phyloP scores from a whole-genome alignment of 768 basidiomycete genomes.

The Suillus bovinus region DNA sequence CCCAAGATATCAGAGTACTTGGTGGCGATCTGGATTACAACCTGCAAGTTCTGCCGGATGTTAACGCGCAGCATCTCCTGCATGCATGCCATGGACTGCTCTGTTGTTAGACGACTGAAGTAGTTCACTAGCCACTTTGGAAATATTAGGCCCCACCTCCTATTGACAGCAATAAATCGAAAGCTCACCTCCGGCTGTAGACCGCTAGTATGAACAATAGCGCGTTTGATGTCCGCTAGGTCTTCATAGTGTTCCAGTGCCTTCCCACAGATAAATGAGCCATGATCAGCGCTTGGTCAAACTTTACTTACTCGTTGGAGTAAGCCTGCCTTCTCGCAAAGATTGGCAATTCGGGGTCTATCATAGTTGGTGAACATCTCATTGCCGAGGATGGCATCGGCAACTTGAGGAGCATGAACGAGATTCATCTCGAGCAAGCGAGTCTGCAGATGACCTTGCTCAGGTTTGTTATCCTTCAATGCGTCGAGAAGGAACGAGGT shows the following conservation, averaged over 20 bases:
- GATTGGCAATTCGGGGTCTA: constrained; percentile 92
- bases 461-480: constrained; percentile 96
- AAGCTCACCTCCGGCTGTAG: constrained; percentile 77
- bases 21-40: constrained; percentile 96
- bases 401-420: constrained; percentile 95
- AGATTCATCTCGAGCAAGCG: constrained; percentile 98
- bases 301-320: constrained; percentile 73
- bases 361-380: constrained; percentile 99
- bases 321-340: constrained; percentile 97
- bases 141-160: constrained; percentile 1
- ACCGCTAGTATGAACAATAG: constrained; percentile 86
- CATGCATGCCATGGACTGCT: constrained; percentile 94
- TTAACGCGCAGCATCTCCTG: constrained; percentile 97
- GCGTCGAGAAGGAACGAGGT: constrained; percentile 98
- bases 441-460: constrained; percentile 95
- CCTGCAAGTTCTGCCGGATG: constrained; percentile 95
- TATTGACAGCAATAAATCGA: constrained; percentile 7
- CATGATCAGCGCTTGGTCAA: not conserved
- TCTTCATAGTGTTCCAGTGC: constrained; percentile 99
- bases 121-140: constrained; percentile 92
- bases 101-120: constrained; percentile 95
- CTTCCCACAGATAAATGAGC: constrained; percentile 41
- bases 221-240: constrained; percentile 97
- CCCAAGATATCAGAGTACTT: constrained; percentile 99
- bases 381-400: constrained; percentile 97